Evolutionary conservation across 2,329 filamentous ascomycete species (phyloP).

Genomic region (Colletotrichum sp.): DNA sequence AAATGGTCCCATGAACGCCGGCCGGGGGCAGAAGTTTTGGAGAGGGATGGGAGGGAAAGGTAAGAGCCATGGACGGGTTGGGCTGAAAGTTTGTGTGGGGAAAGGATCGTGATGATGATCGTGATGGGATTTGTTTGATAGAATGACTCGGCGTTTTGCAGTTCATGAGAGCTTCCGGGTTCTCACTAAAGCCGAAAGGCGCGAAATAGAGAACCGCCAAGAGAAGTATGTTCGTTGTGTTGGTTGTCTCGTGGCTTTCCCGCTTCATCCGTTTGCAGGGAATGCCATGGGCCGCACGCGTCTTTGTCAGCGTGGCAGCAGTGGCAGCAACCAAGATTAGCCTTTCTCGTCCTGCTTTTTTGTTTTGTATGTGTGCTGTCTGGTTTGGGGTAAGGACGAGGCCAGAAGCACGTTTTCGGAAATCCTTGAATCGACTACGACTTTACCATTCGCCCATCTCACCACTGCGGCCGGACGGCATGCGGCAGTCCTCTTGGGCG

Average conservation of each 20-base stretch:
- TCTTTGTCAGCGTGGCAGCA: slow-evolving; percentile 9
- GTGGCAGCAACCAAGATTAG: background rate
- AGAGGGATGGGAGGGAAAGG: background rate
- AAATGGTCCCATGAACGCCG: background rate
- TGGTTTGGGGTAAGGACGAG: slow-evolving; percentile 1
- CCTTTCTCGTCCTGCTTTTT: background rate
- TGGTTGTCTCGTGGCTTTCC: background rate
- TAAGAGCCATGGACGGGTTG: background rate
- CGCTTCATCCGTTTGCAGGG: slow-evolving; percentile 17
- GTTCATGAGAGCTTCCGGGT: background rate
- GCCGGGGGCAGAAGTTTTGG: background rate
- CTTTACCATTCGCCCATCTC: background rate
- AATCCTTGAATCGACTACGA: background rate
- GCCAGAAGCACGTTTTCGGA: background rate
- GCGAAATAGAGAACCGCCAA: background rate
- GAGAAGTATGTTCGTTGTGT: background rate
- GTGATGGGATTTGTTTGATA: background rate
- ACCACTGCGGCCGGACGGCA: background rate
- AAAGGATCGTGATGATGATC: background rate
- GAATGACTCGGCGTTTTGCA: background rate
- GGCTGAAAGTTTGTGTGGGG: background rate
- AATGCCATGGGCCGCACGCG: background rate
- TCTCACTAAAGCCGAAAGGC: background rate
- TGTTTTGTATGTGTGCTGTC: background rate
- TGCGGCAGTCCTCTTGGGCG: background rate